Base-by-base conservation (phyloP, 1,284 basidiomycete genomes). In the Spongiforma sp. region DNA sequence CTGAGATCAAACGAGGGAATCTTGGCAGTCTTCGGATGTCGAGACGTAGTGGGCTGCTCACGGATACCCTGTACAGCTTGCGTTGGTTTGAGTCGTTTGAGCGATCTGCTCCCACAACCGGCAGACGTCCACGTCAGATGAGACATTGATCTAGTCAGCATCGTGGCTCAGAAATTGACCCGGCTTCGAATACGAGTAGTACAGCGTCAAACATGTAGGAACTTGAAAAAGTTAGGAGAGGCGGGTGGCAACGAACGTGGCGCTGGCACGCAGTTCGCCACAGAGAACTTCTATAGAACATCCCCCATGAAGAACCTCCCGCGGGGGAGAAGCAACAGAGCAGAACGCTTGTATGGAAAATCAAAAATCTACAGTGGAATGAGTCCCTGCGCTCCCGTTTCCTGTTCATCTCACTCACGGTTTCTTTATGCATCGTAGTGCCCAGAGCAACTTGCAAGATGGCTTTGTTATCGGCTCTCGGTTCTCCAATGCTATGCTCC, bases 401-500 rank as follows among this genome's bases (percentile, higher is more conserved):
- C 36, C 9, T 19, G 28, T 33, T 6, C 14, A 57, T 26, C 12
- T 56, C 36, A 4, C 79, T 69, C 64, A 82, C 81, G 39, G 74
- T 77, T 53, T 74, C 68, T 3, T 73, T 50, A 61, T 79, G 76
- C 73, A 78, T 81, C 14, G 76, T 76, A 5, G 78, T 67, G 39
- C 69, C 68, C 3, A 69, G 30, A 0, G 67, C 69, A 14, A 77
- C 70, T 41, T 72, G 75, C 41, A 79, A 63, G 21, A 84, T 79
- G 2, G 77, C 73, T 1, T 64, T 54, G 65, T 82, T 83, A 6
- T 71, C 65, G 10, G 73, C 71, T 59, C 75, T 81, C 1, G 85
- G 86, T 68, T 87, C 85, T 53, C 82, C 82, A 33, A 84, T 67
- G 26, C 84, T 78, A 28, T 81, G 76, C 19, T 79, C 69, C 5